Conservation (phyloP, 2,329 filamentous ascomycete genomes). For the Alternaria angustiovoidea region DNA sequence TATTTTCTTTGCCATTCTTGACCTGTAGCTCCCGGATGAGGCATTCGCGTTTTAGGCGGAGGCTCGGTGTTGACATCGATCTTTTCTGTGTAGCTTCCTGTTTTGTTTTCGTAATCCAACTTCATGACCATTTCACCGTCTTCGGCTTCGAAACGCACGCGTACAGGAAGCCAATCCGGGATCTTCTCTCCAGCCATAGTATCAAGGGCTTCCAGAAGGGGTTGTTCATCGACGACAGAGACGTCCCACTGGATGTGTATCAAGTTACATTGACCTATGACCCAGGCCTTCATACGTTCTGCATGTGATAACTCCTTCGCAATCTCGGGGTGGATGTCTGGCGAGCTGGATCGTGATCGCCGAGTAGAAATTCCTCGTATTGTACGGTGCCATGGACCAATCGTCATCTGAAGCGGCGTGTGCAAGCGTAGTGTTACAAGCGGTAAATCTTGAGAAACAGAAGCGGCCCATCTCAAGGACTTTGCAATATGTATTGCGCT, state of each 20-base stretch:
- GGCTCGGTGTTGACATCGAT: slow-evolving; percentile 17
- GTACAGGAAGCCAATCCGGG: slow-evolving; percentile 40
- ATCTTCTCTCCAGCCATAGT: slow-evolving; percentile 38
- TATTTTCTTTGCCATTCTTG: slow-evolving; percentile 16
- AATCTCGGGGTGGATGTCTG: not conserved
- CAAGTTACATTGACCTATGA: slow-evolving; percentile 30
- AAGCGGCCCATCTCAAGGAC: slow-evolving; percentile 31
- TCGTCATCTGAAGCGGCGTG: slow-evolving; percentile 36
- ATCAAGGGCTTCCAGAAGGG: slow-evolving; percentile 31
- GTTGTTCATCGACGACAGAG: slow-evolving; percentile 26
- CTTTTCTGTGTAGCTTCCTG: slow-evolving; percentile 15
- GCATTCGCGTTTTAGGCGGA: slow-evolving; percentile 2
- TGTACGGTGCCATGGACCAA: slow-evolving; percentile 37
- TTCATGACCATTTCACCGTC: slow-evolving; percentile 42
- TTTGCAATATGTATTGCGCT: slow-evolving; percentile 33
- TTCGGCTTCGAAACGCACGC: slow-evolving; percentile 37
- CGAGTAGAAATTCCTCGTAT: slow-evolving; percentile 15
- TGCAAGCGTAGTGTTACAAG: slow-evolving; percentile 41
- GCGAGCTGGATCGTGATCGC: not conserved
- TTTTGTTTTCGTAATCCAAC: slow-evolving; percentile 34
- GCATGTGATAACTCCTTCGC: slow-evolving; percentile 19
- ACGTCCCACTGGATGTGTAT: slow-evolving; percentile 38
- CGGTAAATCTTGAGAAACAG: slow-evolving; percentile 30
- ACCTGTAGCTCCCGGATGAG: not conserved
- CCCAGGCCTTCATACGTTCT: slow-evolving; percentile 34